Evolutionary conservation across 2,329 filamentous ascomycete species (phyloP).

Genomic region (Didymellaceae sp.): DNA sequence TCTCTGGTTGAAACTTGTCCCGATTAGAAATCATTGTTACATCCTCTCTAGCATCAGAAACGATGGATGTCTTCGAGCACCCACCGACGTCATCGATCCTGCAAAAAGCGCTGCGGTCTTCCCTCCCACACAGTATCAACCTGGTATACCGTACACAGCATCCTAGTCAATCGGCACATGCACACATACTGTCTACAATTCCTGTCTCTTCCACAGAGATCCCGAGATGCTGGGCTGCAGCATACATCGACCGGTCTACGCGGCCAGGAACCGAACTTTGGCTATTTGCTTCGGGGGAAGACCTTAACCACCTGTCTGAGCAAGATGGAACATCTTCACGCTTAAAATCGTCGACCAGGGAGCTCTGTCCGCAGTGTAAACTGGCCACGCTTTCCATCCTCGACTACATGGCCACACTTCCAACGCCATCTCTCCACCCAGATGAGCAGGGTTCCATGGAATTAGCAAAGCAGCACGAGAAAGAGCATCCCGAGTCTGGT

Average conservation of each 20-base stretch:
- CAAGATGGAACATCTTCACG: background rate
- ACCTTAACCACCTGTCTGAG: slow-evolving; percentile 21
- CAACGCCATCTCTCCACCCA: slow-evolving; percentile 35
- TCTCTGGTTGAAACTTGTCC: background rate
- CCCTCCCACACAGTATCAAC: slow-evolving; percentile 66
- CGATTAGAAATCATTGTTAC: background rate
- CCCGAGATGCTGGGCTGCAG: slow-evolving; percentile 59
- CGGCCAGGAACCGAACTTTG: slow-evolving; percentile 70
- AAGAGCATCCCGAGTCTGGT: slow-evolving; percentile 32
- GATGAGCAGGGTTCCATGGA: slow-evolving; percentile 34
- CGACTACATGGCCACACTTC: slow-evolving; percentile 36
- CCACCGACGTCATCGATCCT: slow-evolving; percentile 55
- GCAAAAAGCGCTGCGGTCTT: slow-evolving; percentile 56
- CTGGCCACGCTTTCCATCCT: slow-evolving; percentile 39
- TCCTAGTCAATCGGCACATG: slow-evolving; percentile 51
- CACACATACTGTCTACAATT: slow-evolving; percentile 49
- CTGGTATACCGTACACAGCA: slow-evolving; percentile 70
- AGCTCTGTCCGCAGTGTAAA: slow-evolving; percentile 36
- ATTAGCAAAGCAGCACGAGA: slow-evolving; percentile 38
- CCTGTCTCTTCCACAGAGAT: slow-evolving; percentile 29
- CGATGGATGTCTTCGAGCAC: slow-evolving; percentile 28
- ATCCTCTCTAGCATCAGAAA: background rate
- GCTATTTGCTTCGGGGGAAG: slow-evolving; percentile 58
- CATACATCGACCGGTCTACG: slow-evolving; percentile 66
- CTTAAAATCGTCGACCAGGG: background rate